A percentile compares a stretch with the other conserved stretches of the same genome.
phyloP scores from a whole-genome alignment of 2,329 filamentous ascomycete species.

The Alternaria brassicae region DNA sequence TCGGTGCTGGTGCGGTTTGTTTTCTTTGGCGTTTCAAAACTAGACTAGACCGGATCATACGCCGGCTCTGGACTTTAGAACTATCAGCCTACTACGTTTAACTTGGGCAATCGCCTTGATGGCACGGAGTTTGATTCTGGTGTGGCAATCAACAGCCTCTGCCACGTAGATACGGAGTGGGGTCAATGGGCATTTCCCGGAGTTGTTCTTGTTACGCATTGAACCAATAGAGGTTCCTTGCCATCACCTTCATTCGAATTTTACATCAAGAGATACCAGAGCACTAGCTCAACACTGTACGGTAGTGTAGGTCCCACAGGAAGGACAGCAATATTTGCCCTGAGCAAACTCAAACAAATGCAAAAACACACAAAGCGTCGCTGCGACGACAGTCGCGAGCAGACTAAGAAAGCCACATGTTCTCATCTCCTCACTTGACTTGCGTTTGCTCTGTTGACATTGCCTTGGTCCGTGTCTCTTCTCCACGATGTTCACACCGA shows the following conservation, averaged over 20 bases:
- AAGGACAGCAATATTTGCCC: conserved; percentile 25
- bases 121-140: conserved; percentile 32
- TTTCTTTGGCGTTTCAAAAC: conserved; percentile 40
- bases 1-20: conserved; percentile 39
- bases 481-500: conserved; percentile 1
- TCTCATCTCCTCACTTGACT: neutral
- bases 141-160: conserved; percentile 19
- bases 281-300: conserved; percentile 45
- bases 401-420: conserved; percentile 10
- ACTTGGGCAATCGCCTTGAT: conserved; percentile 44
- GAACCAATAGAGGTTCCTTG: conserved; percentile 20
- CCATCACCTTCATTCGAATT: conserved; percentile 38
- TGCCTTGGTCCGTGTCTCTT: neutral
- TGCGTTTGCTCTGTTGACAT: neutral
- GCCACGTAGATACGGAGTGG: conserved; percentile 18
- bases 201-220: conserved; percentile 24
- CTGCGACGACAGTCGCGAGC: conserved; percentile 16
- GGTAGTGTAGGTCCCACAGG: conserved; percentile 38
- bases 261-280: conserved; percentile 49
- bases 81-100: conserved; percentile 39
- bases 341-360: conserved; percentile 21
- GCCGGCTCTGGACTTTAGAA: conserved; percentile 31
- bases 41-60: conserved; percentile 35
- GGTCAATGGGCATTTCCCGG: conserved; percentile 30
- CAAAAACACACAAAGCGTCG: conserved; percentile 22